Percentiles rank a stretch among this genome's conserved stretches.
These are phyloP conservation scores for Heliosperma pusillum DNA, from an alignment of 148 eudicot species.

Conservation along the genomic window DNA sequence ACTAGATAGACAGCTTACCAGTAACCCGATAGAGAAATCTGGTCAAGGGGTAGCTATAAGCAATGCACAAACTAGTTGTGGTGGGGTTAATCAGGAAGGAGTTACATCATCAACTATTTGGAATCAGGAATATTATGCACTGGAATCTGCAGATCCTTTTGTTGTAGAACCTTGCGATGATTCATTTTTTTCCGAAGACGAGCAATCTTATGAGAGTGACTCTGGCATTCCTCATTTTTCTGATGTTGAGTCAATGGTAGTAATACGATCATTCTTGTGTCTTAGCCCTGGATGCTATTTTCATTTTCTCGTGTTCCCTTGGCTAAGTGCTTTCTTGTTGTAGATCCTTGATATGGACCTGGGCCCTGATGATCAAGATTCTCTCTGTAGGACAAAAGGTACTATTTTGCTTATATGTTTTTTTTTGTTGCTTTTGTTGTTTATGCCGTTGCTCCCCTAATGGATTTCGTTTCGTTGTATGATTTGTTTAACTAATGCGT, in stretches of 20 bases:
- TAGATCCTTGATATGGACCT: constrained; percentile 94
- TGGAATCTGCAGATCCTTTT: constrained; percentile 25
- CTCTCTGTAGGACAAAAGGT: constrained; percentile 46
- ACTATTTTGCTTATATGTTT: constrained; percentile 6
- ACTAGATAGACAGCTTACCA: constrained; percentile 10
- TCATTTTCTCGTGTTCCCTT: neutral
- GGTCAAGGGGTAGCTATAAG: constrained; percentile 21
- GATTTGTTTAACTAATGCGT: neutral
- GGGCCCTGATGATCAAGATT: constrained; percentile 55
- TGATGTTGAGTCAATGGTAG: constrained; percentile 46
- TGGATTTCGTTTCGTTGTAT: neutral
- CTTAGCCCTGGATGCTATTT: neutral
- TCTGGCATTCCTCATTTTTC: constrained; percentile 40
- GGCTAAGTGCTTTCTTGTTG: constrained; percentile 24
- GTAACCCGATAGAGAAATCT: constrained; percentile 20
- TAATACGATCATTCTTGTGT: constrained; percentile 1
- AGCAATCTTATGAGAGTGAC: constrained; percentile 36
- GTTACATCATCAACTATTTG: neutral
- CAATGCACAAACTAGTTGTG: constrained; percentile 20
- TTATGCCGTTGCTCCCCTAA: neutral
- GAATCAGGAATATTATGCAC: constrained; percentile 23
- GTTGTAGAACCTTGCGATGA: constrained; percentile 25
- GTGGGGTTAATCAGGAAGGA: constrained; percentile 25
- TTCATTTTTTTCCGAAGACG: constrained; percentile 30
- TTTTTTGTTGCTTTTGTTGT: neutral